phyloP scores from a whole-genome alignment of 2,329 filamentous ascomycete genomes.

The Aureobasidium melanogenum region DNA sequence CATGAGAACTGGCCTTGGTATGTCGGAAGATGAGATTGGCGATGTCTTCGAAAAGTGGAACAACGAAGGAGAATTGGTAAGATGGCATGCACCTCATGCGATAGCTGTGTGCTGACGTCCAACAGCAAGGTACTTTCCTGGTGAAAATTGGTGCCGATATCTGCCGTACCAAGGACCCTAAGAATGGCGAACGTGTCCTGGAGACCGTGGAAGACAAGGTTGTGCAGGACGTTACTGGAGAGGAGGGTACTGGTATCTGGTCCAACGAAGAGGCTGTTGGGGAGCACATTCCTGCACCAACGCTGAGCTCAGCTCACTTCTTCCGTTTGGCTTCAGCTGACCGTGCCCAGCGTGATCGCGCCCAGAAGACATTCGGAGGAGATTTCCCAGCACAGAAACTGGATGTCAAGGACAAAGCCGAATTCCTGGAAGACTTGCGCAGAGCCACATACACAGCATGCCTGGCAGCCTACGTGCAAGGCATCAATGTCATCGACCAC shows the following conservation, averaged over 20 bases:
- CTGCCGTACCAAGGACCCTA: conserved; percentile 42
- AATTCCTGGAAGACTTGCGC: conserved; percentile 50
- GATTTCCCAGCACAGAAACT: conserved; percentile 32
- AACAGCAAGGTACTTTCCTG: conserved; percentile 48
- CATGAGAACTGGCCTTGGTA: conserved; percentile 49
- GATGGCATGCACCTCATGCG: neutral
- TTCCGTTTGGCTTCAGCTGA: conserved; percentile 57
- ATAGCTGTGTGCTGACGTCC: neutral
- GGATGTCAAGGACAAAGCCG: conserved; percentile 23
- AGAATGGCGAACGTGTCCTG: conserved; percentile 42
- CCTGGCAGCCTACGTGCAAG: conserved; percentile 56
- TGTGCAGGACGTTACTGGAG: conserved; percentile 57
- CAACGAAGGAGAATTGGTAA: conserved; percentile 45
- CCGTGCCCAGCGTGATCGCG: conserved; percentile 44
- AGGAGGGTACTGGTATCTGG: conserved; percentile 61
- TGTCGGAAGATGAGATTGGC: conserved; percentile 53
- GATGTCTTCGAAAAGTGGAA: conserved; percentile 55
- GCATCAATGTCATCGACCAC: conserved; percentile 54
- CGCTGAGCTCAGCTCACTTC: conserved; percentile 54
- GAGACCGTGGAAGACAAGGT: conserved; percentile 60
- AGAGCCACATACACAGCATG: conserved; percentile 54
- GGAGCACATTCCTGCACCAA: conserved; percentile 55
- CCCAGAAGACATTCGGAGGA: conserved; percentile 38
- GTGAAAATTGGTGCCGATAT: conserved; percentile 56
- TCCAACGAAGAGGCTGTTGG: conserved; percentile 52